Evolutionary conservation across 805 yeast genomes (phyloP).

Genomic region (Hanseniaspora meyeri): DNA sequence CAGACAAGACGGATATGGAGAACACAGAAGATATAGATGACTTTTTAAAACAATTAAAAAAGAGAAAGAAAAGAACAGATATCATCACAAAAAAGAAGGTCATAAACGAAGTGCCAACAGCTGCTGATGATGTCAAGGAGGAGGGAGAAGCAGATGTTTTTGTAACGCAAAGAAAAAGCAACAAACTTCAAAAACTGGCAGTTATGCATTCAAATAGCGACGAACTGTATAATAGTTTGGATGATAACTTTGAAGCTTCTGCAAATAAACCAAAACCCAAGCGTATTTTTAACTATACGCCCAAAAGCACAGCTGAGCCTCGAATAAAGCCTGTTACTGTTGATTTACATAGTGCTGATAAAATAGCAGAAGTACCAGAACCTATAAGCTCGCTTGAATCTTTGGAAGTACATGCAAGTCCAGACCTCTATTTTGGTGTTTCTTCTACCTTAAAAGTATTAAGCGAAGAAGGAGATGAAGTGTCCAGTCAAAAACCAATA

Average conservation of each 20-base stretch:
- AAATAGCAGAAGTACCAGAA: too few relatives aligned
- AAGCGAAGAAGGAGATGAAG: conserved; percentile 13
- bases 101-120: not conserved
- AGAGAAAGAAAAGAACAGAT: not conserved
- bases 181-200: not conserved
- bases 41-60: not conserved
- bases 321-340: not conserved
- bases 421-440: conserved; percentile 9
- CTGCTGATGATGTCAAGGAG: not conserved
- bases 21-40: not conserved
- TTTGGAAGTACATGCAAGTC: not conserved
- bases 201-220: not conserved
- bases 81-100: not conserved
- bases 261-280: not conserved
- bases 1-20: not conserved
- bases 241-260: not conserved
- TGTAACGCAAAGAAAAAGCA: not conserved
- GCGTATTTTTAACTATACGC: not conserved
- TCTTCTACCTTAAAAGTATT: not conserved
- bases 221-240: not conserved
- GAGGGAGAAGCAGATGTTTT: not conserved
- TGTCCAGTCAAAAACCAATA: conserved; percentile 20
- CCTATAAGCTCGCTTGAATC: too few relatives aligned
- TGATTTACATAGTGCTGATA: not conserved
- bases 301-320: not conserved